phyloP scores from a whole-genome alignment of 2,329 filamentous ascomycete species.

The Pezicula radicicola region DNA sequence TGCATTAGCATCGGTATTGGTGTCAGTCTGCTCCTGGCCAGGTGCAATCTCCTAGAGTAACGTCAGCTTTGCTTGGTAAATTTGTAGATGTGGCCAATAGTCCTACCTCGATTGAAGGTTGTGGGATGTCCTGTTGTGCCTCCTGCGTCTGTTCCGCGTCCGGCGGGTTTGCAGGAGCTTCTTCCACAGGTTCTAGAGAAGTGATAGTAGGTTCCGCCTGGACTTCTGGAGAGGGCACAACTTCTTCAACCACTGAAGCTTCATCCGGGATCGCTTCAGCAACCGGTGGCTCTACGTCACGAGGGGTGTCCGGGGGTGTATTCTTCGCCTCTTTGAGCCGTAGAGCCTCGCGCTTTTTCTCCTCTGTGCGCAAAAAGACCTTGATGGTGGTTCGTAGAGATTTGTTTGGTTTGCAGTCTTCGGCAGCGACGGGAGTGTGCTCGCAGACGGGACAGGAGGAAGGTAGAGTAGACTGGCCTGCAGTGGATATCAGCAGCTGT shows the following conservation, averaged over 20 bases:
- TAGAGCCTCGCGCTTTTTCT: conserved; percentile 78
- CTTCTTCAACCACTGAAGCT: conserved; percentile 3
- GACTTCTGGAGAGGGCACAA: conserved; percentile 3
- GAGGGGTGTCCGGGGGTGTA: conserved; percentile 29
- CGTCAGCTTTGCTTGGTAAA: conserved; percentile 11
- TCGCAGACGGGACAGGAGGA: conserved; percentile 89
- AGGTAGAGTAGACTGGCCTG: conserved; percentile 73
- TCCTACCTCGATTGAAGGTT: conserved; percentile 34
- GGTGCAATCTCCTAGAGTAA: conserved; percentile 26
- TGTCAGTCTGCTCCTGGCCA: conserved; percentile 26
- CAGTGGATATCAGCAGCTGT: conserved; percentile 15
- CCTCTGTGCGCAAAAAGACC: conserved; percentile 84
- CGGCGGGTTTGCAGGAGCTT: conserved; percentile 3
- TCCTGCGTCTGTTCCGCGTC: conserved; percentile 12
- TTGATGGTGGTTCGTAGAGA: conserved; percentile 88
- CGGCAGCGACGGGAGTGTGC: conserved; percentile 81
- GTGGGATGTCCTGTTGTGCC: conserved; percentile 31
- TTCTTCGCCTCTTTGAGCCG: conserved; percentile 40
- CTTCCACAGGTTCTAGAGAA: conserved; percentile 6
- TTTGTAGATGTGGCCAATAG: not conserved
- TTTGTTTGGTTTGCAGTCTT: conserved; percentile 87
- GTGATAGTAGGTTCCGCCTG: conserved; percentile 5
- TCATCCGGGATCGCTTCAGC: conserved; percentile 13
- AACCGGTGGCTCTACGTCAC: conserved; percentile 17
- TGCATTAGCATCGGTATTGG: conserved; percentile 14